Conservation (phyloP, 768 basidiomycete species). For the Auricularia auricula-judae region DNA sequence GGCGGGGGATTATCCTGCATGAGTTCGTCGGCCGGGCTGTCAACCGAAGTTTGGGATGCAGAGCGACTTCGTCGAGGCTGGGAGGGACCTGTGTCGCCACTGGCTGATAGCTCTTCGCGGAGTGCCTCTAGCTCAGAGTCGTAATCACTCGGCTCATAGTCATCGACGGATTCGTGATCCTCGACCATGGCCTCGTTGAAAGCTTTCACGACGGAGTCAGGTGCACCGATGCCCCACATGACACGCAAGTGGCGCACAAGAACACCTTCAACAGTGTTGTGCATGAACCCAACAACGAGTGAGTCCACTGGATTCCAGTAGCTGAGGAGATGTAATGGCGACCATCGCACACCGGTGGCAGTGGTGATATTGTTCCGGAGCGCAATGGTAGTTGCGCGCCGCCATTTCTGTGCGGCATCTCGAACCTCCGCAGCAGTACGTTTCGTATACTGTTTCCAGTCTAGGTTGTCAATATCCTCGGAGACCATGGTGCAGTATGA, state of each 20-base stretch:
- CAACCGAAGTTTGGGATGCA: background rate
- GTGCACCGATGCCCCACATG: conserved; percentile 9
- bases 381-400: background rate
- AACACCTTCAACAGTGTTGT: conserved; percentile 20
- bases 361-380: conserved; percentile 2
- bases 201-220: background rate
- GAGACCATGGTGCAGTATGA: background rate
- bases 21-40: background rate
- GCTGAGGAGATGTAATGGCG: conserved; percentile 16
- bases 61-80: background rate
- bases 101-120: background rate
- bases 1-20: background rate
- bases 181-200: background rate
- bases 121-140: background rate
- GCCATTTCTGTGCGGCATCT: background rate
- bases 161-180: background rate
- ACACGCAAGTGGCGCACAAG: conserved; percentile 15
- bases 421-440: background rate
- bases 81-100: background rate
- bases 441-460: background rate
- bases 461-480: background rate
- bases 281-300: conserved; percentile 20
- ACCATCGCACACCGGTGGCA: conserved; percentile 18
- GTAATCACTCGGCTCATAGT: background rate
- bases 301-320: conserved; percentile 22